Evolutionary conservation across 441 rosid genomes (phyloP), one percentile per base, ranked within the genome.

Genomic region (Adansonia rubrostipa): DNA sequence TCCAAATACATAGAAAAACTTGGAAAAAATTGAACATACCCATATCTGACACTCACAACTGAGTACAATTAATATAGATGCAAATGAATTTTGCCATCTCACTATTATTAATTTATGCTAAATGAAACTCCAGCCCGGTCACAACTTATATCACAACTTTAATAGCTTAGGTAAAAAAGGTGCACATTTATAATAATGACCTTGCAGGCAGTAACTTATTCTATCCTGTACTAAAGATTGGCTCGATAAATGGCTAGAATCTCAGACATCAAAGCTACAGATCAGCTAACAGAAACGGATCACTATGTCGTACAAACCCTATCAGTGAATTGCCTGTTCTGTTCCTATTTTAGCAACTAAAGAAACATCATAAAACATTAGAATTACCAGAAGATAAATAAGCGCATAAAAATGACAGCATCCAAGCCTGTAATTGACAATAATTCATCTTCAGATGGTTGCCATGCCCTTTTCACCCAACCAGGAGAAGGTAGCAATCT

Each of bases 401-500:
- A 85, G 62, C 96, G 93, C 80, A 79, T 83, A 62, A 93, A 85
- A 62, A 95, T 97, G 17, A 93, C 86, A 78, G 92, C 93, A 82
- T 93, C 98, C 77, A 93, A 85, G 76, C 97, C 95, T 33, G 90
- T 82, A 45, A 65, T 77, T 0, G 92, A 84, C 71, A 93, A 76
- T 67, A 95, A 81, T 13, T 95, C 86, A 3, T 92, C 97, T 42
- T 95, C 89, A 53, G 99, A 80, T 48, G 86, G 89, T 51, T 83
- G 80, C 90, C 91, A 90, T 2, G 97, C 98, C 80, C 86, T 82
- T 82, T 78, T 85, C 47, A 90, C 90, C 99, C 99, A 95, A 78
- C 96, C 93, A 64, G 95, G 88, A 13, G 98, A 90, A 53, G 99
- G 98, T 69, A 95, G 74, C 24, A 95, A 83, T 83, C 96, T 87